Conservation (phyloP, 495 filamentous ascomycete genomes). For the Hypomontagnella monticulosa region DNA sequence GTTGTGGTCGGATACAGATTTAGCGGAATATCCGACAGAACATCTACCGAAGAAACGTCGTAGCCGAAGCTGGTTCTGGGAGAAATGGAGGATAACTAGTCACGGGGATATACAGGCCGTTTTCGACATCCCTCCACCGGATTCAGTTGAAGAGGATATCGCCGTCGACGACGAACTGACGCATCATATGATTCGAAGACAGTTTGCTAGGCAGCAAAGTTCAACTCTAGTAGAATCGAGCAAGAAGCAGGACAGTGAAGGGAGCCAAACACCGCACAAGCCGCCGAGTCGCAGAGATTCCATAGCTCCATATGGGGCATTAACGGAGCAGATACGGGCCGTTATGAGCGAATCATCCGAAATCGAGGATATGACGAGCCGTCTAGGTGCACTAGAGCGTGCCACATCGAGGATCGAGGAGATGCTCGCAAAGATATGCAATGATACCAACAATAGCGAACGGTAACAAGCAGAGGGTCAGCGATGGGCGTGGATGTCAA, state of each 20-base stretch:
- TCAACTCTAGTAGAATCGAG: slow-evolving; percentile 34
- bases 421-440: slow-evolving; percentile 46
- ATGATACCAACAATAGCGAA: neutral
- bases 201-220: slow-evolving; percentile 53
- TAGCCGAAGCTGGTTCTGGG: slow-evolving; percentile 51
- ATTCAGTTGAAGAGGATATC: slow-evolving; percentile 64
- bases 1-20: slow-evolving; percentile 49
- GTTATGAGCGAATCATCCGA: slow-evolving; percentile 53
- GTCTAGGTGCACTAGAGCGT: slow-evolving; percentile 53
- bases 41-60: slow-evolving; percentile 39
- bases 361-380: slow-evolving; percentile 43
- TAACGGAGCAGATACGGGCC: slow-evolving; percentile 50
- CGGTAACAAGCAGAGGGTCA: slow-evolving; percentile 5
- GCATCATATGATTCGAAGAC: slow-evolving; percentile 57
- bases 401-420: slow-evolving; percentile 51
- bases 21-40: slow-evolving; percentile 33
- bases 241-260: slow-evolving; percentile 26
- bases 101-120: slow-evolving; percentile 74
- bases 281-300: slow-evolving; percentile 55
- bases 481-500: neutral
- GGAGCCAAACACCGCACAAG: slow-evolving; percentile 29
- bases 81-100: slow-evolving; percentile 61
- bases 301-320: slow-evolving; percentile 52
- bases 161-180: slow-evolving; percentile 64
- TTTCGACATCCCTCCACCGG: slow-evolving; percentile 72